These are phyloP conservation scores for Solanum pimpinellifolium DNA, from an alignment of 257 asterid genomes.

Conservation along the genomic window DNA sequence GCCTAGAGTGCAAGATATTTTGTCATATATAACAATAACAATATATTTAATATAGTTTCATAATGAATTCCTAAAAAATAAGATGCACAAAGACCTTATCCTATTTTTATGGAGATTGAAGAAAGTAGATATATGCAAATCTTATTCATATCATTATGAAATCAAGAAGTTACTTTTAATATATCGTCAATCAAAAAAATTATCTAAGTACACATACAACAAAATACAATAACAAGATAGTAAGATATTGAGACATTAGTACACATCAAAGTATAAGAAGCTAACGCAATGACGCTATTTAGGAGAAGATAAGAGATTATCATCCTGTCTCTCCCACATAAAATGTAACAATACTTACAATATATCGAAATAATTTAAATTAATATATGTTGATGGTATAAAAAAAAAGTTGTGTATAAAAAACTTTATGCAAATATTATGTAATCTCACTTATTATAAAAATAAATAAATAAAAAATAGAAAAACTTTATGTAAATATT, in stretches of 20 bases:
- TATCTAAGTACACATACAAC: not conserved
- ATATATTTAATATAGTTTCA: not conserved
- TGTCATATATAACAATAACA: not conserved
- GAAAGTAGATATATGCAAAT: not conserved
- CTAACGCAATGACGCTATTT: too few species aligned
- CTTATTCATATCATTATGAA: not conserved
- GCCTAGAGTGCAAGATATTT: not conserved
- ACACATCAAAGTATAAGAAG: not conserved
- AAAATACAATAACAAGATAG: not conserved
- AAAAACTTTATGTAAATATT: too few species aligned
- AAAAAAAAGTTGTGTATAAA: not conserved
- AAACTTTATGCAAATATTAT: too few species aligned
- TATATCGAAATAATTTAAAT: not conserved
- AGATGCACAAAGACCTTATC: not conserved
- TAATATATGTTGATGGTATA: not conserved
- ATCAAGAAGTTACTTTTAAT: not conserved
- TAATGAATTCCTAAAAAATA: not conserved
- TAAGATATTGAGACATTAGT: too few species aligned
- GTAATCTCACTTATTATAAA: not conserved
- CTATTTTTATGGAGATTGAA: not conserved
- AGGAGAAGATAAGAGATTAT: not conserved
- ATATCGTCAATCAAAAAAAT: fast-evolving
- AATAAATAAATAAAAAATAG: not conserved
- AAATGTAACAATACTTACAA: not conserved
- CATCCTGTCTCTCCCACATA: not conserved